phyloP scores from a whole-genome alignment of 2,329 filamentous ascomycete genomes.

The Colletotrichum sublineola region DNA sequence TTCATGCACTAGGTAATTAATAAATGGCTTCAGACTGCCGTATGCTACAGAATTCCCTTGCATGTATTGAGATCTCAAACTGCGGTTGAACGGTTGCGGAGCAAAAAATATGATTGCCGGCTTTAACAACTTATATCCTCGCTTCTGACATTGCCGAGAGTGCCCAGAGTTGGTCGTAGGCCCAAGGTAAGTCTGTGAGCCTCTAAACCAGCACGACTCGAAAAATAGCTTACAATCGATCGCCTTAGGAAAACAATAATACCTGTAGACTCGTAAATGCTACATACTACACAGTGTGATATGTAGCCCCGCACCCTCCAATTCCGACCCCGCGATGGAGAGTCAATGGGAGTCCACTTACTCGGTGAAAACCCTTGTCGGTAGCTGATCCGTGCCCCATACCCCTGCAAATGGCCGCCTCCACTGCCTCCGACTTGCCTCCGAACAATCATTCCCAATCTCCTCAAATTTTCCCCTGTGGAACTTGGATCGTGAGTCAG shows the following conservation, averaged over 20 bases:
- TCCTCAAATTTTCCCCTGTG: constrained; percentile 42
- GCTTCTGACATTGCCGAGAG: no score
- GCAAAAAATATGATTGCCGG: neutral
- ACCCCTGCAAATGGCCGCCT: constrained; percentile 35
- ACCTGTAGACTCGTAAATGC: constrained; percentile 2
- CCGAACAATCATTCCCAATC: constrained; percentile 38
- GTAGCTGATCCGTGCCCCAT: constrained; percentile 38
- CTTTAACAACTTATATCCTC: neutral
- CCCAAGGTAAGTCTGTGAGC: neutral
- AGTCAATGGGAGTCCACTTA: constrained; percentile 25
- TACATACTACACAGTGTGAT: constrained; percentile 33
- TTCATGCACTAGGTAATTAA: neutral
- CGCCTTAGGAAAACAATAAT: neutral
- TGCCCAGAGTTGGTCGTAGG: no score
- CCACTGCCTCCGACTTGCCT: constrained; percentile 41
- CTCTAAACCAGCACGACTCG: no score
- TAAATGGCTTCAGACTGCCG: no score
- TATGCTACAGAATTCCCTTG: neutral
- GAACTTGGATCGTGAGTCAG: constrained; percentile 41
- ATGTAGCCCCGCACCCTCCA: constrained; percentile 36
- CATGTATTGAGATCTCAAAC: neutral
- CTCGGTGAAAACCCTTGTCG: constrained; percentile 34
- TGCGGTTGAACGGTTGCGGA: neutral
- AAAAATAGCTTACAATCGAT: neutral
- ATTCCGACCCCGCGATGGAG: constrained; percentile 40